Conservation (phyloP, 306 rosid genomes). For the Trifolium fragiferum region DNA sequence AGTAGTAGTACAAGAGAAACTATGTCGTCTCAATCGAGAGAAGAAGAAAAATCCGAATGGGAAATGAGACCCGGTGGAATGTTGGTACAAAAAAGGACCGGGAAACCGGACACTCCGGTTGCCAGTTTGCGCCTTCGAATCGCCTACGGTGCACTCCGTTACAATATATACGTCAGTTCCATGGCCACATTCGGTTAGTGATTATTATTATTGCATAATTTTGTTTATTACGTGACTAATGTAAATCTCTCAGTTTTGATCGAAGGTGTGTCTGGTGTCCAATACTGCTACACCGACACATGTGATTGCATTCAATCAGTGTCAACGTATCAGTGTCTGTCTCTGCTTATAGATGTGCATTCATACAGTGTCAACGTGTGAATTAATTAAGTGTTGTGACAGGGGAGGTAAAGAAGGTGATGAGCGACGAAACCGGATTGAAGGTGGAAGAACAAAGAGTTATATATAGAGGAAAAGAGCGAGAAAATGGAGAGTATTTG, state of each 20-base stretch:
- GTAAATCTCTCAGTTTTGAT: background rate
- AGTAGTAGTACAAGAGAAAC: conserved; percentile 23
- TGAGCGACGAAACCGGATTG: conserved; percentile 65
- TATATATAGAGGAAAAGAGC: conserved; percentile 65
- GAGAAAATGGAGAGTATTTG: conserved; percentile 68
- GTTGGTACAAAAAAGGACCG: conserved; percentile 71
- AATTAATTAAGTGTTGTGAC: conserved; percentile 16
- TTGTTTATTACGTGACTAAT: background rate
- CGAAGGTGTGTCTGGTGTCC: background rate
- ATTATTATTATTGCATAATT: background rate
- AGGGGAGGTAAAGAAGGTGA: conserved; percentile 85
- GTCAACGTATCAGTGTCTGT: no score
- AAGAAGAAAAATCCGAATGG: conserved; percentile 58
- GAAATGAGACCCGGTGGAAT: conserved; percentile 91
- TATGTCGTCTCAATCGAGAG: conserved; percentile 36
- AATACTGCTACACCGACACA: background rate
- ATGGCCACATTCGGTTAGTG: conserved; percentile 54
- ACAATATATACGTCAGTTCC: conserved; percentile 68
- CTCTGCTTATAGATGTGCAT: no score
- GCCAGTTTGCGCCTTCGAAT: conserved; percentile 60
- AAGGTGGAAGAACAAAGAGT: conserved; percentile 63
- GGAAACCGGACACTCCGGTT: conserved; percentile 31
- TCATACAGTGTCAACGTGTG: no score
- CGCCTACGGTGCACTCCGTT: conserved; percentile 63
- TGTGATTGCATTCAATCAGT: no score